Conservation (phyloP, 768 basidiomycete genomes). For the Leccinum sublutescens region DNA sequence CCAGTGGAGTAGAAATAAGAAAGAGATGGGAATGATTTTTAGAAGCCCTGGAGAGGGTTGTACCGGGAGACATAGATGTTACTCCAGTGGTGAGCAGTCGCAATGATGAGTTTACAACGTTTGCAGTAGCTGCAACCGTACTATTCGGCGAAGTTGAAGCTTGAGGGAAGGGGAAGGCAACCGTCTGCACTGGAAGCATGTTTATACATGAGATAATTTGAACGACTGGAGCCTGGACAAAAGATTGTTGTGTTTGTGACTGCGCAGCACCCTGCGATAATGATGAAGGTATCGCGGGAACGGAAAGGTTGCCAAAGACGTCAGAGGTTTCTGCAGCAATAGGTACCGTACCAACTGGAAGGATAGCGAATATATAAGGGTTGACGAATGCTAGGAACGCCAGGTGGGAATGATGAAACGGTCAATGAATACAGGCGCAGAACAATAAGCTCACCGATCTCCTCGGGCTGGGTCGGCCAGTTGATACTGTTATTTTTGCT, state of each 20-base stretch:
- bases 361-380: slow-evolving; percentile 74
- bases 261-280: slow-evolving; percentile 24
- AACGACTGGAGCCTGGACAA: slow-evolving; percentile 56
- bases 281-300: slow-evolving; percentile 12
- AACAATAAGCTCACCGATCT: slow-evolving; percentile 50
- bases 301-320: slow-evolving; percentile 16
- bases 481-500: slow-evolving; percentile 51
- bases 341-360: slow-evolving; percentile 65
- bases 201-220: slow-evolving; percentile 74
- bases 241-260: slow-evolving; percentile 29
- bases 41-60: slow-evolving; percentile 16
- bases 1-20: slow-evolving; percentile 70
- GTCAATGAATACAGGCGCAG: slow-evolving; percentile 50
- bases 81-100: slow-evolving; percentile 48
- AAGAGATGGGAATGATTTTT: slow-evolving; percentile 44
- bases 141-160: slow-evolving; percentile 19
- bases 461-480: slow-evolving; percentile 83
- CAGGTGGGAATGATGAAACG: slow-evolving; percentile 55
- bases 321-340: slow-evolving; percentile 22
- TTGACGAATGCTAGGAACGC: slow-evolving; percentile 56
- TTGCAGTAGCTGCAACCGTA: not conserved
- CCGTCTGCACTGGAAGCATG: slow-evolving; percentile 54
- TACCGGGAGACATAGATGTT: slow-evolving; percentile 49
- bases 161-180: slow-evolving; percentile 61
- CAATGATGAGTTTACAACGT: slow-evolving; percentile 44